Evolutionary conservation across 2,329 filamentous ascomycete species (phyloP), one percentile per base, ranked within the genome.

Genomic region (Venturia pyrina): DNA sequence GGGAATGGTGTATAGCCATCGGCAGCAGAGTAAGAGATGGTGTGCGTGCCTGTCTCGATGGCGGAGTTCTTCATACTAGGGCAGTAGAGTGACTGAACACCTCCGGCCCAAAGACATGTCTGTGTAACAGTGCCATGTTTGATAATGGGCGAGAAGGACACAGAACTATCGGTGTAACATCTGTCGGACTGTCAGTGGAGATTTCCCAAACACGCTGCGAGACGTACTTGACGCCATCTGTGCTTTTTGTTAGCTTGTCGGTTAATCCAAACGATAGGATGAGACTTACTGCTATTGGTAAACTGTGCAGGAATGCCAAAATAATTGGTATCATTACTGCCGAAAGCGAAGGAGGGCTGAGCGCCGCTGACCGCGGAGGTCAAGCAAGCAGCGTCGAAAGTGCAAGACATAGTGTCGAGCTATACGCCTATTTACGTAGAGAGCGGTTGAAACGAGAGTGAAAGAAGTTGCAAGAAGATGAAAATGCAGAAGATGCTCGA

Each of bases 21-120:
- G 10, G 60, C 19, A 43, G 60, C 60, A 44, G 40, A 44, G 37
- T 62, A 62, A 19, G 34, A 41, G 40, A 62, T 43, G 3, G 60
- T 62, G n/a, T 62, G 60, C 28, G 60, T 62, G 7, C 60, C 60
- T 24, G 37, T 43, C 13, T 10, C 21, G 10, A 62, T 21, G 28
- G 40, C 60, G 11, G 60, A 44, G n/a, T 19, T 34, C 19, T 28
- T 15, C 6, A 62, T 1, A 19, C 43, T n/a, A 19, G 60, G 60
- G n/a, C 60, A 62, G 40, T 62, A 62, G n/a, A 62, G 40, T n/a
- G 60, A 62, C 37, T 62, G 40, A 34, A 28, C 60, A 44, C 40
- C 60, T 7, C 60, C 60, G 28, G 43, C 43, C 37, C 40, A 62
- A 28, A 48, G 40, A 13, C 60, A 62, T 44, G 60, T 62, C 60